phyloP scores from a whole-genome alignment of 2,329 filamentous ascomycete genomes.

The Epichloe gansuensis region DNA sequence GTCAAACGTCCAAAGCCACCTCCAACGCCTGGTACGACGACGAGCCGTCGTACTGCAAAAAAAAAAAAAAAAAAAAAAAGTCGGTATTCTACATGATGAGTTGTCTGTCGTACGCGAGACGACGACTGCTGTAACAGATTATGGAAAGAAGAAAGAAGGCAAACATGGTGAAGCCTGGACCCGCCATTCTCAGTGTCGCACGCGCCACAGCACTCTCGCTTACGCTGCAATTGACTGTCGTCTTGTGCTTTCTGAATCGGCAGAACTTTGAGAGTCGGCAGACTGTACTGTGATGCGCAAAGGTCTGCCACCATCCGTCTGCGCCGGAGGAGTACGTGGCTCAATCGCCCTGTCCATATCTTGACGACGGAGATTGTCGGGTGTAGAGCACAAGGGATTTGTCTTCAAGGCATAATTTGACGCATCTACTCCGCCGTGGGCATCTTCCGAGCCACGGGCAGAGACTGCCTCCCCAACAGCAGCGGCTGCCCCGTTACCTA shows the following conservation, averaged over 20 bases:
- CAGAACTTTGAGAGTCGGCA: constrained; percentile 2
- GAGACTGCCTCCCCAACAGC: neutral
- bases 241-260: constrained; percentile 8
- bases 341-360: neutral
- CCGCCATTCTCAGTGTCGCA: neutral
- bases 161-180: neutral
- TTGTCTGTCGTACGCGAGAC: neutral
- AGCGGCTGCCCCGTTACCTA: constrained; percentile 20
- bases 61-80: too few species aligned
- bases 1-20: neutral
- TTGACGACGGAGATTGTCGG: neutral
- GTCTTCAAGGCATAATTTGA: neutral
- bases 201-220: neutral
- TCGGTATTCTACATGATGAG: neutral
- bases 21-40: neutral
- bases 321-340: constrained; percentile 18
- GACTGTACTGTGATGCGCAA: constrained; percentile 15
- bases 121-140: neutral
- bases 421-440: neutral
- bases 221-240: constrained; percentile 13
- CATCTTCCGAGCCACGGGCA: constrained; percentile 1
- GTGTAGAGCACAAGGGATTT: neutral
- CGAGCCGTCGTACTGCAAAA: neutral
- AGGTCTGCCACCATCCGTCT: constrained; percentile 15
- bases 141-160: neutral